Percentiles rank a stretch among this genome's conserved stretches.
Conservation (phyloP, 2,329 filamentous ascomycete species). For the Pyrenophora seminiperda region DNA sequence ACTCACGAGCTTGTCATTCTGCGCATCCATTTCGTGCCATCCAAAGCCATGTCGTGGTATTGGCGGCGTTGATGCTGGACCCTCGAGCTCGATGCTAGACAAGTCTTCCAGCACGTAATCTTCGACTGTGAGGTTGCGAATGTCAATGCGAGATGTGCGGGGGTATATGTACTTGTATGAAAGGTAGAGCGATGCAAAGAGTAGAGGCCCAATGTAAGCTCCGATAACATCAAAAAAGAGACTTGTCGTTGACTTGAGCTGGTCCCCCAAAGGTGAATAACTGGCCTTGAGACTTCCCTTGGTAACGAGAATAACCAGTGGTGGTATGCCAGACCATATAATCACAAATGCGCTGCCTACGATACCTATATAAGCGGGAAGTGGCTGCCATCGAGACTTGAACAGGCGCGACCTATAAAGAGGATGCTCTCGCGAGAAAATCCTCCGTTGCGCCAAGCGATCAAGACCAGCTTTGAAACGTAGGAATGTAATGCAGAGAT, state of each 20-base stretch:
- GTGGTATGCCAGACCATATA: constrained; percentile 34
- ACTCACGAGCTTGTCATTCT: constrained; percentile 2
- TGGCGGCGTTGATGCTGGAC: constrained; percentile 1
- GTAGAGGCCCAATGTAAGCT: constrained; percentile 30
- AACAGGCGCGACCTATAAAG: constrained; percentile 35
- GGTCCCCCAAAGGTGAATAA: constrained; percentile 1
- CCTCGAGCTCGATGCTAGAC: constrained; percentile 21
- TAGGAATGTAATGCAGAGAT: constrained; percentile 37
- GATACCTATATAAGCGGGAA: constrained; percentile 39
- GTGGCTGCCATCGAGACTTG: constrained; percentile 41
- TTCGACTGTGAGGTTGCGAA: constrained; percentile 22
- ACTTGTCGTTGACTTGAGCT: constrained; percentile 19
- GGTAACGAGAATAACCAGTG: constrained; percentile 30
- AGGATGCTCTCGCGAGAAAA: constrained; percentile 30
- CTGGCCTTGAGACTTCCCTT: constrained; percentile 8
- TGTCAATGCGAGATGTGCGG: constrained; percentile 19
- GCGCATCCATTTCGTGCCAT: constrained; percentile 16
- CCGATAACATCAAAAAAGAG: constrained; percentile 33
- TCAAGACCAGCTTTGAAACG: constrained; percentile 35
- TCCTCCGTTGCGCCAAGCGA: constrained; percentile 18
- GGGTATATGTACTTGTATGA: constrained; percentile 28
- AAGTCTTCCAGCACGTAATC: constrained; percentile 28
- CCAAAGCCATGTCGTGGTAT: constrained; percentile 6
- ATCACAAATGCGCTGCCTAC: constrained; percentile 30
- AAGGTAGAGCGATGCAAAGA: constrained; percentile 25